phyloP scores from a whole-genome alignment of 1,139 yeast genomes.

The Blastobotrys indianensis region DNA sequence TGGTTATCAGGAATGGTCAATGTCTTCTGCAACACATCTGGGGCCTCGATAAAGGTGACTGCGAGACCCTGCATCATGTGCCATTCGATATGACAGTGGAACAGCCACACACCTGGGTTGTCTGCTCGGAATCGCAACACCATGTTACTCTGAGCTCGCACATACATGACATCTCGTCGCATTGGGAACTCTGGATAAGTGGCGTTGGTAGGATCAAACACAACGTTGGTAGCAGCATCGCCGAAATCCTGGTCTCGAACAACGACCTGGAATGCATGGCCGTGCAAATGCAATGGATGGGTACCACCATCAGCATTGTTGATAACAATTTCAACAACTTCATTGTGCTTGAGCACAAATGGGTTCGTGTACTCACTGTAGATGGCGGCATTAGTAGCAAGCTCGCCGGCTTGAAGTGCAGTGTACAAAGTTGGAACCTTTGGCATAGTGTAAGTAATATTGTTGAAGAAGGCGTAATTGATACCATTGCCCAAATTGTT shows the following conservation, averaged over 20 bases:
- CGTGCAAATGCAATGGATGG: constrained; percentile 89
- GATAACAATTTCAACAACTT: constrained; percentile 56
- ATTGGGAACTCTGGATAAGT: constrained; percentile 58
- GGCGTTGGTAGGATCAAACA: constrained; percentile 47
- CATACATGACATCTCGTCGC: constrained; percentile 63
- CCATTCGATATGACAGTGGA: constrained; percentile 96
- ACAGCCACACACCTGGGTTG: constrained; percentile 89
- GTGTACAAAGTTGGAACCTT: constrained; percentile 77
- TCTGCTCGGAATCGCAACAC: constrained; percentile 62
- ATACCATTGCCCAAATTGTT: constrained; percentile 74
- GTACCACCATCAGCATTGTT: constrained; percentile 71
- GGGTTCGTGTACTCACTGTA: constrained; percentile 82
- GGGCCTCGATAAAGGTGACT: constrained; percentile 68
- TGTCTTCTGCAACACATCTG: constrained; percentile 47
- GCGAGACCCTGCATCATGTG: constrained; percentile 87
- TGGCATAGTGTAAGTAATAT: constrained; percentile 68
- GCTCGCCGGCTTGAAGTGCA: constrained; percentile 56
- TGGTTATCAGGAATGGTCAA: constrained; percentile 52
- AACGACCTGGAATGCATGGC: constrained; percentile 67
- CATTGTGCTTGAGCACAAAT: constrained; percentile 61
- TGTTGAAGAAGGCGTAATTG: constrained; percentile 87
- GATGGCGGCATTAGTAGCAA: constrained; percentile 48
- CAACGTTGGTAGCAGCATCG: constrained; percentile 32
- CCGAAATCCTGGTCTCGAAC: constrained; percentile 47
- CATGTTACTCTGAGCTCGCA: constrained; percentile 64